Conservation (phyloP, 78 protist genomes). For the Monocercomonoides exilis region DNA sequence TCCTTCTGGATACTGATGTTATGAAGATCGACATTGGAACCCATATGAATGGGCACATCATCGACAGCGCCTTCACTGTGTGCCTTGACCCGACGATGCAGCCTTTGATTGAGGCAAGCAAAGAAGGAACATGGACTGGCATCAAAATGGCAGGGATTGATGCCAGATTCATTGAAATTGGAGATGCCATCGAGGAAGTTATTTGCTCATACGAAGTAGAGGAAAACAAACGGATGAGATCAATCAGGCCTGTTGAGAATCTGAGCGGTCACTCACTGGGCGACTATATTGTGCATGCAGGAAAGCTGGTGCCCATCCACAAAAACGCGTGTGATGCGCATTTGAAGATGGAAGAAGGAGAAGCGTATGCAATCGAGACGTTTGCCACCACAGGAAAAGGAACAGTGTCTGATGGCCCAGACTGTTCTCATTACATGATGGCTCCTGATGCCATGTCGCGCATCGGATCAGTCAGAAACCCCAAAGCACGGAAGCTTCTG, state of each 20-base stretch:
- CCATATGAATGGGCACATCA: conserved; percentile 5
- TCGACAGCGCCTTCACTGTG: conserved; percentile 1
- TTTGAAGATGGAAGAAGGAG: not conserved
- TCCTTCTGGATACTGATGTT: not conserved
- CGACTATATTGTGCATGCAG: conserved; percentile 1
- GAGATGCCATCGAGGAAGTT: conserved; percentile 9
- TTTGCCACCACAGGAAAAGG: conserved; percentile 4
- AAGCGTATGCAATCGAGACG: conserved; percentile 9
- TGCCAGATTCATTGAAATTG: not conserved
- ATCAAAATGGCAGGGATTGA: conserved; percentile 4
- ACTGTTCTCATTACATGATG: conserved; percentile 20
- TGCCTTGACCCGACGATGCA: too few species aligned
- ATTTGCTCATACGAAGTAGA: not conserved
- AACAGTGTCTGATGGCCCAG: not conserved
- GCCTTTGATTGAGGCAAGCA: not conserved
- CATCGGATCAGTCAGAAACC: not conserved
- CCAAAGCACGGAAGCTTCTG: not conserved
- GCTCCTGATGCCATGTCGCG: not conserved
- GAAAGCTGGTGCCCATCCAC: not conserved
- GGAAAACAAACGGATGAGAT: not conserved
- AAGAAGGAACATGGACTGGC: too few species aligned
- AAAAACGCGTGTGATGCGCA: not conserved
- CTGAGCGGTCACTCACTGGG: conserved; percentile 5
- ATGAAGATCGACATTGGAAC: not conserved
- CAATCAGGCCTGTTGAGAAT: not conserved